phyloP scores from a whole-genome alignment of 2,329 filamentous ascomycete species.

The Trichoderma oligosporum region DNA sequence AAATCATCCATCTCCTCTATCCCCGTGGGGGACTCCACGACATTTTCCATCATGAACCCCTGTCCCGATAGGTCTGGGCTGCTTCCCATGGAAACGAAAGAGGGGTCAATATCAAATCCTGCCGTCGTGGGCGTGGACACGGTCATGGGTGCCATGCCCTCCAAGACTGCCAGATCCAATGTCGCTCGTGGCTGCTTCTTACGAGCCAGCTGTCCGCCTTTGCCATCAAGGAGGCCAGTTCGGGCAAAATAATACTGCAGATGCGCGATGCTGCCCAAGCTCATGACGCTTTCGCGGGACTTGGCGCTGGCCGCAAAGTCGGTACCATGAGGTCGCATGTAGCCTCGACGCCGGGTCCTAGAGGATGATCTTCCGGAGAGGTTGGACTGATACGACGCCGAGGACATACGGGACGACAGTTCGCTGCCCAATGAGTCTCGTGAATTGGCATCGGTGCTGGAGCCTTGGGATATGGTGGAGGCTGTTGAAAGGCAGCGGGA shows the following conservation, averaged over 20 bases:
- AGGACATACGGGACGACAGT: constrained; percentile 56
- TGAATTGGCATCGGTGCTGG: constrained; percentile 46
- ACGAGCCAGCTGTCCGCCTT: constrained; percentile 79
- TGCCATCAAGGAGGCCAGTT: constrained; percentile 88
- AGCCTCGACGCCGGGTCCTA: constrained; percentile 65
- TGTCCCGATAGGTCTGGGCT: constrained; percentile 52
- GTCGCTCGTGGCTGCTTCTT: constrained; percentile 60
- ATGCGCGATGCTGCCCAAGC: constrained; percentile 92
- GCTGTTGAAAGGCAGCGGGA: constrained; percentile 62
- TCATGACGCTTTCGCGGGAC: constrained; percentile 92
- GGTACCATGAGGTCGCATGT: constrained; percentile 81
- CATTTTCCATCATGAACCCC: constrained; percentile 34
- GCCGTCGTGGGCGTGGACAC: constrained; percentile 36
- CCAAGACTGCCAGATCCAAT: constrained; percentile 55
- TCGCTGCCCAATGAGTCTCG: constrained; percentile 56
- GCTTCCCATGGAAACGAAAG: constrained; percentile 57
- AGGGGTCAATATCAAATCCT: constrained; percentile 53
- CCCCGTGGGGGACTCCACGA: constrained; percentile 48
- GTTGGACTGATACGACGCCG: constrained; percentile 51
- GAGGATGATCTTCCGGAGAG: constrained; percentile 41
- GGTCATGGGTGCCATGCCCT: constrained; percentile 25
- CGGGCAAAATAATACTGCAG: constrained; percentile 97
- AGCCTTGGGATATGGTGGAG: constrained; percentile 57
- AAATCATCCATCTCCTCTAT: constrained; percentile 42
- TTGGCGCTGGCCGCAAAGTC: constrained; percentile 87